Base-by-base conservation (phyloP, 495 filamentous ascomycete species). In the Evansstolkia leycettana region DNA sequence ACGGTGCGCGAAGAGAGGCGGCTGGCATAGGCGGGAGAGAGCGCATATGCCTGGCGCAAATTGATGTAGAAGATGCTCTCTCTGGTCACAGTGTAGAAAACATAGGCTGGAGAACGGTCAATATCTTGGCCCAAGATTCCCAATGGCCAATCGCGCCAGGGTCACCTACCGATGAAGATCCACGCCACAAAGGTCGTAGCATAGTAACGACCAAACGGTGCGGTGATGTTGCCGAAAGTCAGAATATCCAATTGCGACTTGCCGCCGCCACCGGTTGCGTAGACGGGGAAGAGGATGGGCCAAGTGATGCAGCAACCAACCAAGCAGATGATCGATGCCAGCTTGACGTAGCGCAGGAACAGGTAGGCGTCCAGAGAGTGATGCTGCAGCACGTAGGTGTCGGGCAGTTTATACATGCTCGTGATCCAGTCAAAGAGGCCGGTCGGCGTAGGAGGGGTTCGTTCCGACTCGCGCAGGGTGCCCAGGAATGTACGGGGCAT, bases 61-160 rank as follows among this genome's bases (percentile, higher is more conserved):
- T 94, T 95, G 71, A 94, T 83, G 58, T 83, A 94, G 72, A 75
- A 95, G 54, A 98, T 80, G 60, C 76, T 79, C 60, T 98, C 90
- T 31, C 92, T 75, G 41, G 88, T 82, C 41, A 98, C 76, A 54
- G 88, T 77, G 52, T 80, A 82, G 62, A 95, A 81, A 46, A 98
- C 65, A 47, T 95, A 90, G 31, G 74, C 67, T 73, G 33, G 2
- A 16, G 24, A 31, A 15, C 15, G 14, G 48, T 17, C 52, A 43
- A 28, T 17, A 9, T 27, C 27, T 13, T 13, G 7, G 13, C 5
- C 12, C 19, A 12, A 12, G 16, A 8, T 15, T 6, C 18, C 10
- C 15, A 24, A 17, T 20, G n/a, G n/a, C n/a, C n/a, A n/a, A n/a
- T n/a, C n/a, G n/a, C n/a, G n/a, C n/a, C n/a, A n/a, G n/a, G 10